Evolutionary conservation across 75 land plant genomes (phyloP).

Genomic region (Ceratopteris richardii): DNA sequence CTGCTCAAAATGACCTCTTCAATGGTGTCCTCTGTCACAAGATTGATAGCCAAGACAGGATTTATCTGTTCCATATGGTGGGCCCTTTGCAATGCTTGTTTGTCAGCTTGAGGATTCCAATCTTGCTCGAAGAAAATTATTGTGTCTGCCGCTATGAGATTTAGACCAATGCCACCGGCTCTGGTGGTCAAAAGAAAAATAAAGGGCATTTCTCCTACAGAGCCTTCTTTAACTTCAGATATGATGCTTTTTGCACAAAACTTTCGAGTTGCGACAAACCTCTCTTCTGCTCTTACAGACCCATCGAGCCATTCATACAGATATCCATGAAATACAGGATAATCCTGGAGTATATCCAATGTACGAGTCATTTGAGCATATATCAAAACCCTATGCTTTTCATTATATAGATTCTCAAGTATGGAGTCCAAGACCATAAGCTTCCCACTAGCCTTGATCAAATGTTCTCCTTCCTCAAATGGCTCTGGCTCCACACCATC

Average conservation of each 20-base stretch:
- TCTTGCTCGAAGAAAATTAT: conserved; percentile 95
- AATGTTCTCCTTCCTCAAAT: conserved; percentile 88
- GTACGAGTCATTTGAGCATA: conserved; percentile 95
- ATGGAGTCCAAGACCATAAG: conserved; percentile 58
- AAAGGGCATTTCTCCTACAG: conserved; percentile 40
- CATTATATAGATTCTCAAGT: conserved; percentile 45
- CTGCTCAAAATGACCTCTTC: conserved; percentile 89
- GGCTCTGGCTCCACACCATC: conserved; percentile 96
- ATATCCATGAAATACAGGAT: conserved; percentile 65
- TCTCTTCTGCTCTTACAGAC: conserved; percentile 86
- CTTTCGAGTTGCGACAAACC: conserved; percentile 80
- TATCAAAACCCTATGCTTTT: conserved; percentile 65
- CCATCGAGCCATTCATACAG: conserved; percentile 93
- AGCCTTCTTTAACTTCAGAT: not conserved
- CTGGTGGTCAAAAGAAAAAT: conserved; percentile 84
- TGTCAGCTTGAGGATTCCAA: conserved; percentile 96
- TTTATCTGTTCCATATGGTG: conserved; percentile 81
- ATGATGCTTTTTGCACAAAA: conserved; percentile 31
- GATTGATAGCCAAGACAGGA: conserved; percentile 66
- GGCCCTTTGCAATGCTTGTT: conserved; percentile 85
- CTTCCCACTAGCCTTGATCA: conserved; percentile 86
- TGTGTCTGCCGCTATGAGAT: conserved; percentile 89
- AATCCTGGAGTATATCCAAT: conserved; percentile 91
- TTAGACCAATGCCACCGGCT: conserved; percentile 95
- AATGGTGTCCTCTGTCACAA: conserved; percentile 52